These are phyloP conservation scores for Leccinum pachyderme DNA, from an alignment of 1,284 basidiomycete genomes.

Conservation along the genomic window DNA sequence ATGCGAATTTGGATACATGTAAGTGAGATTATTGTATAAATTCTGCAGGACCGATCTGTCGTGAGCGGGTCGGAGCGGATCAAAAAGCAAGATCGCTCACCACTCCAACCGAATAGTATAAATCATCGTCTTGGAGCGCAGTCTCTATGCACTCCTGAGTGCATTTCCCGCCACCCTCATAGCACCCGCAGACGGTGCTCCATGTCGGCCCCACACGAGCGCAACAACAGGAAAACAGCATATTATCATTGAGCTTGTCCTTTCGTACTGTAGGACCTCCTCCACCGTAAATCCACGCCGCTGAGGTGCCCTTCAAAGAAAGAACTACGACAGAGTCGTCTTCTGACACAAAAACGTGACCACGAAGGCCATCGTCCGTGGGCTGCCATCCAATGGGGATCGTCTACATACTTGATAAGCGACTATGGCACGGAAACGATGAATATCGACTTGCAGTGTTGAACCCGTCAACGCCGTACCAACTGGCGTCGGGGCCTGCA, in stretches of 20 bases:
- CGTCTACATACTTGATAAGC: constrained; percentile 37
- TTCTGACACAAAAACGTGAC: constrained; percentile 80
- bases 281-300: constrained; percentile 73
- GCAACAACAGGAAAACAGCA: constrained; percentile 90
- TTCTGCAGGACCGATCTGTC: constrained; percentile 41
- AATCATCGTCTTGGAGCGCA: constrained; percentile 71
- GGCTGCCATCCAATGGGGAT: constrained; percentile 87
- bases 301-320: constrained; percentile 91
- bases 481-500: constrained; percentile 52
- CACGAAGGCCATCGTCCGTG: constrained; percentile 83
- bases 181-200: constrained; percentile 84
- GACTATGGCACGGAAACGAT: background rate
- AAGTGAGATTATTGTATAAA: constrained; percentile 77
- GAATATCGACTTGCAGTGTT: constrained; percentile 43
- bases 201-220: constrained; percentile 84
- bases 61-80: background rate
- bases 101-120: constrained; percentile 75
- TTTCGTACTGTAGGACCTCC: constrained; percentile 58
- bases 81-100: constrained; percentile 36
- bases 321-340: constrained; percentile 88
- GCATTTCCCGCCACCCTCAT: constrained; percentile 66
- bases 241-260: constrained; percentile 88
- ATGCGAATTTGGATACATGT: constrained; percentile 77
- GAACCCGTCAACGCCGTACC: constrained; percentile 76
- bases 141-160: constrained; percentile 72